Conservation (phyloP, 768 basidiomycete species). For the Astraeus odoratus region DNA sequence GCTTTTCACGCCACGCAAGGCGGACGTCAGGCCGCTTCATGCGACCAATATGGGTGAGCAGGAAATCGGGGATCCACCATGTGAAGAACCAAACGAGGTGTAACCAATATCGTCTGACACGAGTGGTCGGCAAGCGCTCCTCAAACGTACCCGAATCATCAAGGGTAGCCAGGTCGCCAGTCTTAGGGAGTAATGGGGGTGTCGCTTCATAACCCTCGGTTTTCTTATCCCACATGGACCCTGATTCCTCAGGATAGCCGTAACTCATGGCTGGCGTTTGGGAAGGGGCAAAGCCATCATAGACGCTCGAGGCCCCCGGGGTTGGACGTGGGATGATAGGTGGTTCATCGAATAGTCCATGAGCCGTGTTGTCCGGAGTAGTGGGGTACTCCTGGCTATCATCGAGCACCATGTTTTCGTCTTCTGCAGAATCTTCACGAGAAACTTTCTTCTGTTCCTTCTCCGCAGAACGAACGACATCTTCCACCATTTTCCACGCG, state of each 20-base stretch:
- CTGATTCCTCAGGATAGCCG: constrained; percentile 29
- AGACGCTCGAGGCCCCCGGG: constrained; percentile 19
- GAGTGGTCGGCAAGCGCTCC: constrained; percentile 46
- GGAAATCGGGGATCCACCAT: constrained; percentile 49
- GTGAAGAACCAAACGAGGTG: constrained; percentile 46
- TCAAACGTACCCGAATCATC: constrained; percentile 45
- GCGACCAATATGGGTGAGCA: constrained; percentile 42
- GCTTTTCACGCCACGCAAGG: constrained; percentile 65
- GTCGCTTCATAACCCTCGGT: constrained; percentile 21
- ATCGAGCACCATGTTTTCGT: constrained; percentile 36
- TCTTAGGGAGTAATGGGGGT: constrained; percentile 31
- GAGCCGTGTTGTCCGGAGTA: constrained; percentile 21
- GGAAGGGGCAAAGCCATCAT: constrained; percentile 18
- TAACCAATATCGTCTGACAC: constrained; percentile 53
- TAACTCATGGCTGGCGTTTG: constrained; percentile 20
- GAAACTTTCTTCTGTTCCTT: constrained; percentile 39
- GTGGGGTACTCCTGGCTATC: constrained; percentile 38
- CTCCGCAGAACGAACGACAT: constrained; percentile 44
- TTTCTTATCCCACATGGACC: constrained; percentile 42
- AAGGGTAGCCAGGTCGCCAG: constrained; percentile 31
- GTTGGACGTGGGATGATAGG: constrained; percentile 23
- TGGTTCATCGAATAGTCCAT: constrained; percentile 28
- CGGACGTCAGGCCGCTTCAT: constrained; percentile 66
- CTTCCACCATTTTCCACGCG: constrained; percentile 58
- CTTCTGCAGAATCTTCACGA: constrained; percentile 38